Conservation (phyloP, 208 protist genomes). For the Trypanosoma conorhini region DNA sequence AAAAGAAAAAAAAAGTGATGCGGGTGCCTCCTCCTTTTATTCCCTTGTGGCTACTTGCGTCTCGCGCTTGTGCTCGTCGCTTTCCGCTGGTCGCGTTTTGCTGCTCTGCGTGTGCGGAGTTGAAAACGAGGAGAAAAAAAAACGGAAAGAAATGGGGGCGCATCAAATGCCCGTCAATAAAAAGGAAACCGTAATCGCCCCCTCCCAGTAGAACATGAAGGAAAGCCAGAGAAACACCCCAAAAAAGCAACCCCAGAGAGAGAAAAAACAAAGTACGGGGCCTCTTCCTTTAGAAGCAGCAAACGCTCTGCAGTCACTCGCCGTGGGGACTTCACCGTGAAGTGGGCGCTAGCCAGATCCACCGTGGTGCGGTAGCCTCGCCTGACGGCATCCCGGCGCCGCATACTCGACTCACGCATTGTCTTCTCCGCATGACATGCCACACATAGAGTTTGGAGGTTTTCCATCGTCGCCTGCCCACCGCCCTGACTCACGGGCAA, state of each 20-base stretch:
- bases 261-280: background rate
- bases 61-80: background rate
- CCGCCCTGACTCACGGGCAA: conserved; percentile 66
- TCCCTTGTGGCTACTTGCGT: conserved; percentile 1
- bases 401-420: conserved; percentile 11
- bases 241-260: background rate
- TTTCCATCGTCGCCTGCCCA: conserved; percentile 58
- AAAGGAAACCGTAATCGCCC: too few species aligned
- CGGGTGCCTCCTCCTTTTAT: background rate
- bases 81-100: background rate
- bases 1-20: conserved; percentile 1
- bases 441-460: conserved; percentile 84
- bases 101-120: background rate
- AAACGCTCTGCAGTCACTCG: conserved; percentile 21
- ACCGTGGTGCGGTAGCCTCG: conserved; percentile 15
- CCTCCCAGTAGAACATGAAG: too few species aligned
- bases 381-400: background rate
- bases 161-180: too few species aligned
- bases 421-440: conserved; percentile 81
- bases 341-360: conserved; percentile 14
- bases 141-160: background rate
- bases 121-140: conserved; percentile 3
- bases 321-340: conserved; percentile 5
- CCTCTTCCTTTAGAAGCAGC: background rate
- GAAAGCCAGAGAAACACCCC: too few species aligned